Evolutionary conservation across 2,329 filamentous ascomycete genomes (phyloP), one percentile per base, ranked within the genome.

Genomic region (Leptographium flavum): DNA sequence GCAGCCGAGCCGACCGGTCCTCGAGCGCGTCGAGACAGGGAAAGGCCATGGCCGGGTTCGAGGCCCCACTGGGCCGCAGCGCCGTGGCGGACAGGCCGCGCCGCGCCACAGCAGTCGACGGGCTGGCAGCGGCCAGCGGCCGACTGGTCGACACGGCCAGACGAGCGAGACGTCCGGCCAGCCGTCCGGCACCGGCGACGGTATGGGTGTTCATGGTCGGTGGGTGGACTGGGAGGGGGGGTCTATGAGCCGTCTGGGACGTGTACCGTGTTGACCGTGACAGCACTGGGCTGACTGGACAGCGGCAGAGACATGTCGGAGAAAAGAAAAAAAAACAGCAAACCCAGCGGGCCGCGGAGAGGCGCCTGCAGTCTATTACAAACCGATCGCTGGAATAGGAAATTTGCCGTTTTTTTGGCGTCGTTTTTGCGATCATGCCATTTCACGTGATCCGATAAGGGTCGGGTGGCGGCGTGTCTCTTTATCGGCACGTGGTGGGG

Each of bases 11-110:
- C 0, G 90, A 86, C 50, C 81, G 81, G 31, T 73, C 75, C 57
- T 94, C 87, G 46, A 88, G 70, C 3, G 83, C 86, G 58, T 94
- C 87, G 39, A 94, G 80, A 58, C 87, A 94, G 3, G 87, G 87
- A 55, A 94, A 94, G 0, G 83, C 79, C 71, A 94, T 83, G 53
- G 87, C 82, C 4, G 87, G 85, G 58, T 94, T 94, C 4, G 83
- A 85, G 2, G 76, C 72, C 30, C 63, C 64, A 50, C 60, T 58
- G 45, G 56, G 53, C 5, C 48, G 52, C 5, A 50, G 50, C 2
- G 53, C 15, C 2, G 52, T 40, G 14, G 51, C 49, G 43, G 58
- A 56, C 22, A 62, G 42, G 6, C 38, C 23, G 14, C 49, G 8
- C 17, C 35, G 30, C 30, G 9, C 14, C 30, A 5, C 7, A 6